Evolutionary conservation across 2,329 filamentous ascomycete genomes (phyloP).

Genomic region (Clonostachys rosea): DNA sequence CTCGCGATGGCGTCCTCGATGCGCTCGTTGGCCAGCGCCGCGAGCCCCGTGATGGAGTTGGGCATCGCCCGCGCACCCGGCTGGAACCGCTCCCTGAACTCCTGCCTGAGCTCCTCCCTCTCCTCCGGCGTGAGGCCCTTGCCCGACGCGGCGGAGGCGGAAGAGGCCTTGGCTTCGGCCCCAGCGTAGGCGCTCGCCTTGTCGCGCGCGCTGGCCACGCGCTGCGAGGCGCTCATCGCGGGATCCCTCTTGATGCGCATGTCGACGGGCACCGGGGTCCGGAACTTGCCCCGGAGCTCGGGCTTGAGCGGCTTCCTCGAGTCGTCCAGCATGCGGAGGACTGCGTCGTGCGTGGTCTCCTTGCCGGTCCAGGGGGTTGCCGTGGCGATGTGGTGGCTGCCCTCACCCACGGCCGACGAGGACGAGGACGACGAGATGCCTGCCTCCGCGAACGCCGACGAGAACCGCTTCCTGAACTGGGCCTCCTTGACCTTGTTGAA

Average conservation of each 20-base stretch:
- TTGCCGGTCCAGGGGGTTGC: constrained; percentile 73
- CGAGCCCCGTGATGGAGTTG: constrained; percentile 71
- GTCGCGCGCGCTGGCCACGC: constrained; percentile 51
- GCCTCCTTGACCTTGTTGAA: constrained; percentile 51
- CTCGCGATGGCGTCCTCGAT: constrained; percentile 93
- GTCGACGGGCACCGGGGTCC: constrained; percentile 41
- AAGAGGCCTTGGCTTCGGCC: constrained; percentile 36
- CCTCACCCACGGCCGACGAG: constrained; percentile 57
- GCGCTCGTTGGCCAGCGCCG: constrained; percentile 79
- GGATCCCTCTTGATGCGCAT: constrained; percentile 39
- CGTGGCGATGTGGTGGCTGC: constrained; percentile 49
- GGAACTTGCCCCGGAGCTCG: constrained; percentile 38
- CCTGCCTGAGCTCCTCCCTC: constrained; percentile 62
- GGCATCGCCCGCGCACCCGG: constrained; percentile 70
- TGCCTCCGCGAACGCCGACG: constrained; percentile 41
- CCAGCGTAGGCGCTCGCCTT: constrained; percentile 47
- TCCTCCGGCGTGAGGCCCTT: constrained; percentile 64
- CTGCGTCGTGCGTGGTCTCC: constrained; percentile 69
- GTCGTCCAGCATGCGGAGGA: constrained; percentile 81
- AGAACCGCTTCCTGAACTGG: constrained; percentile 46
- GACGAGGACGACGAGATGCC: constrained; percentile 46
- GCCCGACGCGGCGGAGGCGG: neutral
- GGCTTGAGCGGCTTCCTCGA: constrained; percentile 64
- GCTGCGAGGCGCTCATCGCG: constrained; percentile 34
- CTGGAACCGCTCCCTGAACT: constrained; percentile 77